Evolutionary conservation across 768 basidiomycete genomes (phyloP).

Genomic region (Mycena amicta): DNA sequence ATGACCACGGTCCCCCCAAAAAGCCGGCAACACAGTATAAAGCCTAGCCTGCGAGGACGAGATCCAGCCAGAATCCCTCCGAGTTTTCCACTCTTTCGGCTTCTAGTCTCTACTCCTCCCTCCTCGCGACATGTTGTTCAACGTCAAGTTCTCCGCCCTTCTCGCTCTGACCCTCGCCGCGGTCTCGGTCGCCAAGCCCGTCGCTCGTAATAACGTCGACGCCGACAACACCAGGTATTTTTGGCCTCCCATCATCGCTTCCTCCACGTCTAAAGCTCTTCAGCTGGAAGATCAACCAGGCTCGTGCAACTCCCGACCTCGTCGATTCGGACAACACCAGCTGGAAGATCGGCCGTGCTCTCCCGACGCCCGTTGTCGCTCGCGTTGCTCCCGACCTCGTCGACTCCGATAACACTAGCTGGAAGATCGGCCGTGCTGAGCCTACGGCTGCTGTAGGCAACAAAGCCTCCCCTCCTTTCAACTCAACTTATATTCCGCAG

Average conservation of each 20-base stretch:
- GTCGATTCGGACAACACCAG: neutral
- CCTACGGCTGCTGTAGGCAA: neutral
- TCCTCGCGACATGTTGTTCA: conserved; percentile 1
- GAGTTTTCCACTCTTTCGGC: neutral
- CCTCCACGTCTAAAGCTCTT: too few relatives aligned
- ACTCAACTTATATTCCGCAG: neutral
- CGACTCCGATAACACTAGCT: neutral
- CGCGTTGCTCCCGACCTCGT: neutral
- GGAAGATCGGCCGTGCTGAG: neutral
- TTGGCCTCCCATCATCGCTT: too few relatives aligned
- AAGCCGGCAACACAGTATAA: too few relatives aligned
- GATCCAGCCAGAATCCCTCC: too few relatives aligned
- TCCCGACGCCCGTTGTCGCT: neutral
- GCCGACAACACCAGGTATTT: too few relatives aligned
- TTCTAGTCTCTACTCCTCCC: neutral
- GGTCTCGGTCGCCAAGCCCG: conserved; percentile 1
- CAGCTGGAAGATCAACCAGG: neutral
- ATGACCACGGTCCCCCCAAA: too few relatives aligned
- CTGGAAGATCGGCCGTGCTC: neutral
- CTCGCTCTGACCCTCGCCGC: conserved; percentile 8
- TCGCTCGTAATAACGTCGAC: too few relatives aligned
- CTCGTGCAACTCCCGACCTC: neutral
- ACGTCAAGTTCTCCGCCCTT: conserved; percentile 7
- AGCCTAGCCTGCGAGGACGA: too few relatives aligned
- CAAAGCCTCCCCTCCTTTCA: too few relatives aligned